Conservation (phyloP, 768 basidiomycete genomes). For the Auricularia auricula-judae region DNA sequence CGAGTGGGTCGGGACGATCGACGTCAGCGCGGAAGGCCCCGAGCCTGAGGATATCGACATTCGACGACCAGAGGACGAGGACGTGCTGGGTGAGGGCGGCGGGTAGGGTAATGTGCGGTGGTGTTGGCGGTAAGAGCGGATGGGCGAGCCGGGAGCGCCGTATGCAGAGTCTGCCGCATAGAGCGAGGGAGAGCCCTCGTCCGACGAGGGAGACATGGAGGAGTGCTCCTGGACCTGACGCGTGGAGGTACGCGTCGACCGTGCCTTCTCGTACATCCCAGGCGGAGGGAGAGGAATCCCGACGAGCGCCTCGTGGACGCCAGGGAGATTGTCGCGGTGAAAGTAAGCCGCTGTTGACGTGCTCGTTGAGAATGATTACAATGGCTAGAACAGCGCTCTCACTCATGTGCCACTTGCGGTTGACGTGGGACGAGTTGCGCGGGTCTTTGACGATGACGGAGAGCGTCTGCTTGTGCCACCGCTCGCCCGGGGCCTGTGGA, state of each 20-base stretch:
- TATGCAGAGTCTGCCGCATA: not conserved
- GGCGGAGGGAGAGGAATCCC: not conserved
- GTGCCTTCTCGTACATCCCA: not conserved
- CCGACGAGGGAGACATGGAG: not conserved
- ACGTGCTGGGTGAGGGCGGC: not conserved
- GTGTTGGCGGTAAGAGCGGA: not conserved
- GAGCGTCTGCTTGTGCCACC: not conserved
- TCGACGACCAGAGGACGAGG: not conserved
- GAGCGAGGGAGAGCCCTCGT: not conserved
- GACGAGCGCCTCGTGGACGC: not conserved
- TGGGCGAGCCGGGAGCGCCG: not conserved
- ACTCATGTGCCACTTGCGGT: conserved; percentile 2
- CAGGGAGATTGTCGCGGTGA: not conserved
- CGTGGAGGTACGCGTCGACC: not conserved
- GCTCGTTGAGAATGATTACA: not conserved
- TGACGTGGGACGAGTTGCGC: not conserved
- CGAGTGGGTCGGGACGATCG: not conserved
- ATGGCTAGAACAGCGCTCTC: not conserved
- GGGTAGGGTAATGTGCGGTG: not conserved
- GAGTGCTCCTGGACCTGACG: not conserved
- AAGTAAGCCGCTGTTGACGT: not conserved
- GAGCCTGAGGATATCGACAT: not conserved
- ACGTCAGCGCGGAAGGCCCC: not conserved
- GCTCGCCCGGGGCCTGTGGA: not conserved
- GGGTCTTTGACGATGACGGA: not conserved